Base-by-base conservation (phyloP, 2,329 filamentous ascomycete species). In the Rhexocercosporidium sp. region DNA sequence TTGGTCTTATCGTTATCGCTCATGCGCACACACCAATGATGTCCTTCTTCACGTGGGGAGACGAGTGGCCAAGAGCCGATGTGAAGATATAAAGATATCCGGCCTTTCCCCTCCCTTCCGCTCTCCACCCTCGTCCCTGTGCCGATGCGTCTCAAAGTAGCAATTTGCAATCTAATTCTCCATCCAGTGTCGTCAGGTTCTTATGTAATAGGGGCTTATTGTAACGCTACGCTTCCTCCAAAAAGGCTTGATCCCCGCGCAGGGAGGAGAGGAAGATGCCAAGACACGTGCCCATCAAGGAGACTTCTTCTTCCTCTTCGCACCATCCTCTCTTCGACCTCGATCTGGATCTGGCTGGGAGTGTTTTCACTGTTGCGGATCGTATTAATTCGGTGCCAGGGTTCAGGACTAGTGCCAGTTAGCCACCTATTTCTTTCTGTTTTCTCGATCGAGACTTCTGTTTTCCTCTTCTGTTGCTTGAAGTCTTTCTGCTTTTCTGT, bases 401-500 rank as follows among this genome's bases (percentile, higher is more conserved):
- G 37, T 78, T 89, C 63, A 87, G 84, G 75, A 87, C 85, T 69
- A 88, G 86, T 75, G 83, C 86, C 75, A 86, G 86, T 89, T 77
- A 84, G 86, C 79, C 59, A 61, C 41, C 62, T 69, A 27, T 53
- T 57, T 69, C 63, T 68, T 68, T 56, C 60, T 63, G 53, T 51
- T 59, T 60, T 59, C 69, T 62, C 64, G 64, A 46, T 66, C 54
- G 67, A 59, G 62, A 47, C 69, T 70, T 49, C 62, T 66, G 49
- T 72, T 64, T 64, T 70, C 71, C 69, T 61, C 64, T 47, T 62
- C 62, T 51, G 60, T 67, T 54, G 37, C 59, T 67, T 54, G 34
- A 65, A 16, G n/a, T 49, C 31, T 60, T 53, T 46, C 6, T 59
- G 7, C 25, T 18, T 20, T 54, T 7, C 51, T 18, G 39, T 20